Conservation (phyloP, 495 filamentous ascomycete species). For the Annulohypoxylon stygium region DNA sequence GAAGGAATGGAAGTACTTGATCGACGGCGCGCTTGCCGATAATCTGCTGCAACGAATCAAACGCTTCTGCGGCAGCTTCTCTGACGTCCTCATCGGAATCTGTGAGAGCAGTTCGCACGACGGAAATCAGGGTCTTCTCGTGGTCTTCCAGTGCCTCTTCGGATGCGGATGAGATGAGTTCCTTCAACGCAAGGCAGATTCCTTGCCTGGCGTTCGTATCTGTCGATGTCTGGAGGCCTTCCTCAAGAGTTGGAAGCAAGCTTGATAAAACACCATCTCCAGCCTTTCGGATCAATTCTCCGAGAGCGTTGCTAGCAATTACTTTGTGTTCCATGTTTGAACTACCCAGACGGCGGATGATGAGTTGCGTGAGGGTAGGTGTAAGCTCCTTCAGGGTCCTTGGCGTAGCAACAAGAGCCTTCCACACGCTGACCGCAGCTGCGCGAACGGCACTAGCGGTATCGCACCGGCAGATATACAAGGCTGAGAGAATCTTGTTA, state of each 20-base stretch:
- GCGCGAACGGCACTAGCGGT: conserved; percentile 91
- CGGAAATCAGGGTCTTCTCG: conserved; percentile 93
- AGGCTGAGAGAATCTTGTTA: conserved; percentile 91
- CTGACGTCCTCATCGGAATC: conserved; percentile 90
- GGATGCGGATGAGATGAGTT: conserved; percentile 92
- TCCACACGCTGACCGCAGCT: conserved; percentile 94
- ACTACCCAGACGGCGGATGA: conserved; percentile 93
- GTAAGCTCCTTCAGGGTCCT: conserved; percentile 94
- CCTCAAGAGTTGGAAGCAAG: conserved; percentile 90
- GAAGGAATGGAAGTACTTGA: conserved; percentile 91
- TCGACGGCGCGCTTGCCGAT: conserved; percentile 94
- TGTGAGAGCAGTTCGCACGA: conserved; percentile 92
- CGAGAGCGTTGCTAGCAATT: conserved; percentile 96
- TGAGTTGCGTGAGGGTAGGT: conserved; percentile 91
- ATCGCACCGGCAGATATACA: conserved; percentile 98
- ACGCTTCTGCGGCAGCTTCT: conserved; percentile 96
- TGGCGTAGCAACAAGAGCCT: conserved; percentile 92
- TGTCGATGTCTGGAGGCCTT: conserved; percentile 86
- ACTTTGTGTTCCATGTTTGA: conserved; percentile 98
- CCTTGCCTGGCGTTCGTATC: conserved; percentile 97
- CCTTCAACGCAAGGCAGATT: conserved; percentile 94
- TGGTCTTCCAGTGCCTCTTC: conserved; percentile 91
- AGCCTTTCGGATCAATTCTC: conserved; percentile 95
- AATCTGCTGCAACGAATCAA: conserved; percentile 92
- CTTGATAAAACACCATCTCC: conserved; percentile 92